Evolutionary conservation across 176 grass and related monocot species (phyloP).

Genomic region (Oryza punctata): DNA sequence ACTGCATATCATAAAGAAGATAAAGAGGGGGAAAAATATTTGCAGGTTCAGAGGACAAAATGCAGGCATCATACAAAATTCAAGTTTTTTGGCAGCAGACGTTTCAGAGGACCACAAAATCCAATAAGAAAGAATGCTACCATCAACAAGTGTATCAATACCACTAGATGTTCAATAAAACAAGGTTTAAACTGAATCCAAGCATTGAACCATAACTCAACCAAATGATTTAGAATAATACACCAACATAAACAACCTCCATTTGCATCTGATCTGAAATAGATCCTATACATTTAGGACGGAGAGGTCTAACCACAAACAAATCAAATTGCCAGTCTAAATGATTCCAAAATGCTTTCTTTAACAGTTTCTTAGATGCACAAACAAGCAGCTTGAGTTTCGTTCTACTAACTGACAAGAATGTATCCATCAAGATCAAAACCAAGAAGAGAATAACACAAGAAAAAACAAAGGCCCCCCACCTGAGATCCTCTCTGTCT

Average conservation of each 20-base stretch:
- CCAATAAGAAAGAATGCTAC: background rate
- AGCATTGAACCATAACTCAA: background rate
- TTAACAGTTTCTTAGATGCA: slow-evolving; percentile 19
- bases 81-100: background rate
- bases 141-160: background rate
- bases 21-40: background rate
- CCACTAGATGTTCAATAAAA: background rate
- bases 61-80: background rate
- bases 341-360: slow-evolving; percentile 21
- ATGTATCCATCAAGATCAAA: slow-evolving; percentile 25
- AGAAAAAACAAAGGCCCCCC: slow-evolving; percentile 15
- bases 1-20: background rate
- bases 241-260: background rate
- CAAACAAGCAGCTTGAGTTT: slow-evolving; percentile 28
- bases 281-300: background rate
- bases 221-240: background rate
- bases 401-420: slow-evolving; percentile 28
- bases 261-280: slow-evolving; percentile 11
- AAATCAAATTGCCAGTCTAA: slow-evolving; percentile 4
- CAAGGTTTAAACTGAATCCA: background rate
- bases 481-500: slow-evolving; percentile 91
- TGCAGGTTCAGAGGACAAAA: background rate
- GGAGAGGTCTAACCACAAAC: background rate
- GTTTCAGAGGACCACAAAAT: background rate
- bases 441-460: slow-evolving; percentile 22